phyloP scores from a whole-genome alignment of 2,329 filamentous ascomycete species.

The Xylariales sp. region DNA sequence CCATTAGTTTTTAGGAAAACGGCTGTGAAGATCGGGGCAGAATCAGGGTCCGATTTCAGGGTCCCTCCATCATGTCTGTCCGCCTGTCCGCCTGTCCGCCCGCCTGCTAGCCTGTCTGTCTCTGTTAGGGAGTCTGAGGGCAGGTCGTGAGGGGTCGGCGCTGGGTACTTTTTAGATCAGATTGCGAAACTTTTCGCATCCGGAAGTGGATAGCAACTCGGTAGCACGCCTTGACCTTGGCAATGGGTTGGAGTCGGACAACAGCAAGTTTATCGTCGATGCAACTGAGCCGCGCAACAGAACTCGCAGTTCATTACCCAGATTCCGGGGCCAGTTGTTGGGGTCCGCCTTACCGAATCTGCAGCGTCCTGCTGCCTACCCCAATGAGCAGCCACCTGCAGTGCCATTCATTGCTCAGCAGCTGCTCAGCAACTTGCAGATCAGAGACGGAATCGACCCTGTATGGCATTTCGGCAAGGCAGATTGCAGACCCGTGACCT shows the following conservation, averaged over 20 bases:
- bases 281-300: slow-evolving; percentile 10
- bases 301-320: slow-evolving; percentile 20
- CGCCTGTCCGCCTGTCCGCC: neutral
- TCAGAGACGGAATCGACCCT: neutral
- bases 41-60: slow-evolving; percentile 16
- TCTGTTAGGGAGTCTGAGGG: too few species aligned
- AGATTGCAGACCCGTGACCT: slow-evolving; percentile 20
- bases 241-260: slow-evolving; percentile 23
- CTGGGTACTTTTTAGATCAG: slow-evolving; percentile 21
- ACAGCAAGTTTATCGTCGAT: slow-evolving; percentile 8
- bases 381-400: neutral
- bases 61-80: slow-evolving; percentile 7
- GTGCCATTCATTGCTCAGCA: slow-evolving; percentile 18
- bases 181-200: slow-evolving; percentile 12
- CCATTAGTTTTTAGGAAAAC: neutral
- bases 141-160: slow-evolving; percentile 4
- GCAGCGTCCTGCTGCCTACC: slow-evolving; percentile 1
- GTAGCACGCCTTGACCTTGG: slow-evolving; percentile 11
- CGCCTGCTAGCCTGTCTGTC: too few species aligned
- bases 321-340: slow-evolving; percentile 3
- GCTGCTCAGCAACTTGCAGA: slow-evolving; percentile 13
- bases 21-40: slow-evolving; percentile 25
- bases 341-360: slow-evolving; percentile 18
- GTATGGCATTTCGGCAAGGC: slow-evolving; percentile 2
- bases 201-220: slow-evolving; percentile 1